A percentile compares a stretch with the other conserved stretches of the same genome.
Conservation (phyloP, 2,329 filamentous ascomycete genomes). For the Verticillium nubilum region DNA sequence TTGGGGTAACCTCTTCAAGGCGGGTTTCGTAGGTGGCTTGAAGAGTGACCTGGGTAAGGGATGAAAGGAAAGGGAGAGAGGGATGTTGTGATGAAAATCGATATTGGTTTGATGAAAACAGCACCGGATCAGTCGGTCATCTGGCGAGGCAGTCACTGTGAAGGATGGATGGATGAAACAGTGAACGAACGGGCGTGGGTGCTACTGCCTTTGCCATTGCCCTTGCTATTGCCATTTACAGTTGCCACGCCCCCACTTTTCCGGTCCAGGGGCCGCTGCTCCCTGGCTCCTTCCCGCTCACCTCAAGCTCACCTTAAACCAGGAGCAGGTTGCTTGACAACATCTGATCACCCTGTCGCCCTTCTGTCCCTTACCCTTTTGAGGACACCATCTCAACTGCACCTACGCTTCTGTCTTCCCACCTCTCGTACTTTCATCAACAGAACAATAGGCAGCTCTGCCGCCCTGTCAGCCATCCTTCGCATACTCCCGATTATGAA, state of each 20-base stretch:
- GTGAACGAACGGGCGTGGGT: neutral
- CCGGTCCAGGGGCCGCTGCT: neutral
- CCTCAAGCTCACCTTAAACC: neutral
- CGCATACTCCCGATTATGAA: neutral
- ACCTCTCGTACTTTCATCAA: neutral
- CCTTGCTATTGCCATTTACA: too few species aligned
- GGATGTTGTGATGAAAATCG: neutral
- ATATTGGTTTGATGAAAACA: neutral
- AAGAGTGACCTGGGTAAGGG: neutral
- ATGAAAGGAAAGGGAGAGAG: neutral
- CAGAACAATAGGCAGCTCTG: neutral
- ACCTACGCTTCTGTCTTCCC: neutral
- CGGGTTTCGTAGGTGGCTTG: neutral
- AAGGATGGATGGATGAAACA: neutral
- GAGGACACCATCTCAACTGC: neutral
- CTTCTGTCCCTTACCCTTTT: neutral
- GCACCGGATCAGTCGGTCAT: neutral
- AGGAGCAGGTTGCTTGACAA: neutral
- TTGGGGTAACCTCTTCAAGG: neutral
- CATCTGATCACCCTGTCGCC: neutral
- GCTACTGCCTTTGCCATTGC: neutral
- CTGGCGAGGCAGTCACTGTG: neutral
- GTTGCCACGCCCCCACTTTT: neutral
- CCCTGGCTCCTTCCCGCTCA: neutral
- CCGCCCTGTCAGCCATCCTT: neutral